Base-by-base conservation (phyloP, 148 eudicot genomes). In the Fallopia convolvulus region DNA sequence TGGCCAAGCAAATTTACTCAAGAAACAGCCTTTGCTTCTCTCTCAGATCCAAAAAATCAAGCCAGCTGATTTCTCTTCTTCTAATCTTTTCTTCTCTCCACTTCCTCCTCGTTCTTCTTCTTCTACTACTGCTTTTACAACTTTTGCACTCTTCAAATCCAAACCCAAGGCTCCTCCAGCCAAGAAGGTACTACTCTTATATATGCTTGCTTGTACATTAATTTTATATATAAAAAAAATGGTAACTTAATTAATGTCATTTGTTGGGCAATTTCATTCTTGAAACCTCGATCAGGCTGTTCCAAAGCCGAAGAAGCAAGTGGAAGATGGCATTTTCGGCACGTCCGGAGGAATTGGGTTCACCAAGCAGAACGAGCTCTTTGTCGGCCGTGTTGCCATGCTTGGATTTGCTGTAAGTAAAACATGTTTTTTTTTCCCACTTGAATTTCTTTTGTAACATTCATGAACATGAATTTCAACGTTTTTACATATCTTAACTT, bases 361-460 rank as follows among this genome's bases (percentile, higher is more conserved):
- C 75, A 95, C 99, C 21, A 95, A 92, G 85, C 84, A 87, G 74
- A 95, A 95, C 79, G 99, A 95, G 85, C 97, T 95, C 77, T 95
- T 95, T 77, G 99, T 91, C 13, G 97, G 99, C 53, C 94, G 97
- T 58, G 99, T 95, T 55, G 99, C 97, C 72, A 95, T 95, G 99
- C 74, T 95, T 80, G 99, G 97, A 12, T 95, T 95, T 65, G 99
- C 99, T 79, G 99, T 95, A 70, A 88, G 97, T 85, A 50, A 15
- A 26, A 26, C 30, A 26, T 26, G 30, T 0, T n/a, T n/a, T n/a
- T n/a, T n/a, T n/a, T n/a, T n/a, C n/a, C n/a, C 0, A 26, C 0
- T 26, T 32, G 40, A 15, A 32, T 70, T 10, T 26, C 15, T 70
- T 13, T 70, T 18, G 17, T 14, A 8, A 70, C 12, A 65, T 65